These are phyloP conservation scores for Avena atlantica DNA, from an alignment of 176 grass and related monocot species.

Conservation along the genomic window DNA sequence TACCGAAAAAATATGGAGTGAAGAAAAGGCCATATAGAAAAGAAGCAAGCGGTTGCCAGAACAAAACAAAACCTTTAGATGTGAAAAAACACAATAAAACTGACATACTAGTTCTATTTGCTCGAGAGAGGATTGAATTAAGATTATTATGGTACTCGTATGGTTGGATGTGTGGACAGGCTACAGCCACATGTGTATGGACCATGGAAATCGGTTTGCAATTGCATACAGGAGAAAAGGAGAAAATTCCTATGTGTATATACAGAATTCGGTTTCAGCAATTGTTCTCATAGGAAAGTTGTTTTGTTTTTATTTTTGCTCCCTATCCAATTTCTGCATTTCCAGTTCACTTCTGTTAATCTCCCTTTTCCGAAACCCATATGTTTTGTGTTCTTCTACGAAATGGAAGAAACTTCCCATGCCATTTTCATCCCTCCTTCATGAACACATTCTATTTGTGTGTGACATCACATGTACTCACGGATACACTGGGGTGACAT, in stretches of 20 bases:
- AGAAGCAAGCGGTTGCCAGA: no score
- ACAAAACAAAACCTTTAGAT: no score
- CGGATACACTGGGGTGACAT: not conserved
- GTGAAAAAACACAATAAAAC: no score
- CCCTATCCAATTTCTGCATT: not conserved
- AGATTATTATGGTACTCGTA: not conserved
- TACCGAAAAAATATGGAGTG: no score
- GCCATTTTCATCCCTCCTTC: not conserved
- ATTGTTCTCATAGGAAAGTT: not conserved
- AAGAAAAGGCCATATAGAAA: no score
- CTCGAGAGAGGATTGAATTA: not conserved
- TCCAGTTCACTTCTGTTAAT: not conserved
- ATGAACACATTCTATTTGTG: not conserved
- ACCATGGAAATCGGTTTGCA: not conserved
- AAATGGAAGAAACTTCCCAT: not conserved
- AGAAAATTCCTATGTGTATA: no score
- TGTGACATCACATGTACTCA: slow-evolving; percentile 1
- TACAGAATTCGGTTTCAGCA: not conserved
- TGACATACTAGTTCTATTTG: no score
- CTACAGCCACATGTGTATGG: not conserved
- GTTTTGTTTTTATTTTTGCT: no score
- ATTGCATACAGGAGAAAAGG: no score
- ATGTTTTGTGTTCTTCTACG: not conserved
- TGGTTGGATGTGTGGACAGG: not conserved
- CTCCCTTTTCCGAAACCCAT: not conserved